phyloP scores from a whole-genome alignment of 169 alveolate species.

The Plasmodium vivax region DNA sequence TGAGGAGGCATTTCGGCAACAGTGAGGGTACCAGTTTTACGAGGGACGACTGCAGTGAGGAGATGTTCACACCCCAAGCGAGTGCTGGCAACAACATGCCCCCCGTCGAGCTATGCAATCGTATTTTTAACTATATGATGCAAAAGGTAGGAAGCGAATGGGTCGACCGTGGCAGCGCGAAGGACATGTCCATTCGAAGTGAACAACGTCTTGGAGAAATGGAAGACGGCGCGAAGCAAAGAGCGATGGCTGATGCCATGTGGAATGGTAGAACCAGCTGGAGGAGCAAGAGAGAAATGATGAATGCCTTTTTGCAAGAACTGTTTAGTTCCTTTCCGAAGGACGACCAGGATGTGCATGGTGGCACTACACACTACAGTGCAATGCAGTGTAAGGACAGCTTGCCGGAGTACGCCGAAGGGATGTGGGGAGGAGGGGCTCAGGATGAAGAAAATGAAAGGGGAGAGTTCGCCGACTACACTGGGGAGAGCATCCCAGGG shows the following conservation, averaged over 20 bases:
- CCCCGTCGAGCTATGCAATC: not conserved
- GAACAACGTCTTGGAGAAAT: not conserved
- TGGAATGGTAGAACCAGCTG: not conserved
- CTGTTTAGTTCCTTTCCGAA: not conserved
- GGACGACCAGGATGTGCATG: not conserved
- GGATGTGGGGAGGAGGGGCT: not conserved
- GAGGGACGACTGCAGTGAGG: not conserved
- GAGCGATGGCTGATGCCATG: not conserved
- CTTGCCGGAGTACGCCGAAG: not conserved
- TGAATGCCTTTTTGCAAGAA: constrained; percentile 12
- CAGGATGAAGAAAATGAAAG: not conserved
- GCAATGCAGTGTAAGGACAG: not conserved
- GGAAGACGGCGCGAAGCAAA: not conserved
- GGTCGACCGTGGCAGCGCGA: not conserved
- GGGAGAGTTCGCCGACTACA: not conserved
- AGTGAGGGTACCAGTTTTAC: not conserved
- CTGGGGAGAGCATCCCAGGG: not conserved
- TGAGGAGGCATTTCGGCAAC: not conserved
- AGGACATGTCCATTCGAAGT: not conserved
- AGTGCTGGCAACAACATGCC: not conserved
- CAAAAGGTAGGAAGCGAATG: not conserved
- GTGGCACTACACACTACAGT: not conserved
- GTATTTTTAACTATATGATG: not conserved
- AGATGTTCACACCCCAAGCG: not conserved
- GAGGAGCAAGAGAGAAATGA: not conserved